Base-by-base conservation (phyloP, 2,329 filamentous ascomycete species). In the Acephala macrosclerotiorum region DNA sequence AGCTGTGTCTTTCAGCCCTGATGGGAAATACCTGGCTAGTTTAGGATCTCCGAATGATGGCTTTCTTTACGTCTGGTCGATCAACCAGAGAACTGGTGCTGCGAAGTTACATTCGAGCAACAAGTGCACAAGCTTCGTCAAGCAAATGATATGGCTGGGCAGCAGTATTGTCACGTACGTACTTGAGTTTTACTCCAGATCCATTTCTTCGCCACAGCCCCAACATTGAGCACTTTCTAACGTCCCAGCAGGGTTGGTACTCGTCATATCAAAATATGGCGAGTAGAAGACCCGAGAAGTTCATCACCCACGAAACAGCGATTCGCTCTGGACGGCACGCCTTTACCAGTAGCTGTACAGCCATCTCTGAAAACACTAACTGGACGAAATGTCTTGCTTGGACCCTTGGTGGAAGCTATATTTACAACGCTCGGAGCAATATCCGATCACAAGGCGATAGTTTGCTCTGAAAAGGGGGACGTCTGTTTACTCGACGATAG, bases 231-330 rank as follows among this genome's bases (percentile, higher is more conserved):
- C 14, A 45, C n/a, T 42, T 63, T 63, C 70, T 75, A 60, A 73
- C 60, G n/a, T 61, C 63, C 47, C 16, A 22, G 60, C 55, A 79
- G 77, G 25, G 87, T 96, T 26, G 96, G 96, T 16, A 91, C 96
- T 60, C 89, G 96, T 29, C 95, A 97, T 79, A 88, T 97, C 77
- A 98, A 97, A 79, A 87, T 96, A 59, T 99, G 96, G 96, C 90
- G 90, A 71, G 85, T 96, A 12, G 92, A 96, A 40, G 93, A 95
- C 29, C 80, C 74, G 64, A 82, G 75, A 49, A 80, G 83, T 20
- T 79, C 80, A 5, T 91, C 91, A 25, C 90, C 91, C 1, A 81
- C 84, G 9, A 93, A 92, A 75, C 78, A 85, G 74, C 87, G 85
- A 68, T 84, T 87, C 66, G 75, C 79, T 22, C 77, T 77, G 58